A percentile compares a stretch with the other conserved stretches of the same genome.
These are phyloP conservation scores for Venturia nashicola DNA, from an alignment of 2,329 filamentous ascomycete genomes.

Conservation along the genomic window DNA sequence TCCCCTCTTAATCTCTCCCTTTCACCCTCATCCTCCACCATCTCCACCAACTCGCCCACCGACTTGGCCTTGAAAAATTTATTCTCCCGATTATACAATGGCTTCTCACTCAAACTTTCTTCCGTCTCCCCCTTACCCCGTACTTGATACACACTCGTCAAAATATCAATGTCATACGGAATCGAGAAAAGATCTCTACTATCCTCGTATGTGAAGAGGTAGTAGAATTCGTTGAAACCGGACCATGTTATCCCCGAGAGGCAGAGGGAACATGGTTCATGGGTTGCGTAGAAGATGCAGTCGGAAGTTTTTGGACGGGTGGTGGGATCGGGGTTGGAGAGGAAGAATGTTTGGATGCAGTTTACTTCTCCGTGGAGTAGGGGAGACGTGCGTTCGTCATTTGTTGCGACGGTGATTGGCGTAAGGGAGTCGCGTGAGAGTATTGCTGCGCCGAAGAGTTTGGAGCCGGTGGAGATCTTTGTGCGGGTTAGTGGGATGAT, in stretches of 20 bases:
- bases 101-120: slow-evolving; percentile 20
- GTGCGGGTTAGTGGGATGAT: slow-evolving; percentile 40
- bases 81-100: slow-evolving; percentile 43
- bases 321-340: slow-evolving; percentile 22
- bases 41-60: slow-evolving; percentile 15
- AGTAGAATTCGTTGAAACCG: slow-evolving; percentile 45
- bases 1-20: slow-evolving; percentile 25
- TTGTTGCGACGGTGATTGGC: slow-evolving; percentile 39
- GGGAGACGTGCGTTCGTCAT: slow-evolving; percentile 43
- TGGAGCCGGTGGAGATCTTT: slow-evolving; percentile 41
- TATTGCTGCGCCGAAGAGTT: slow-evolving; percentile 46
- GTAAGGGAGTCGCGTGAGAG: slow-evolving; percentile 30
- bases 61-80: slow-evolving; percentile 36
- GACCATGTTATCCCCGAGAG: slow-evolving; percentile 47
- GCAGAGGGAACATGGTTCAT: slow-evolving; percentile 47
- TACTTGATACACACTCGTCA: slow-evolving; percentile 44
- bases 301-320: slow-evolving; percentile 30
- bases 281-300: slow-evolving; percentile 47
- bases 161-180: slow-evolving; percentile 46
- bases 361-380: slow-evolving; percentile 49
- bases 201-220: slow-evolving; percentile 48
- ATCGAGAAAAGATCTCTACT: slow-evolving; percentile 43
- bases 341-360: slow-evolving; percentile 47
- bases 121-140: slow-evolving; percentile 18
- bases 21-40: slow-evolving; percentile 25